Base-by-base conservation (phyloP, 2,329 filamentous ascomycete species). In the Pseudogymnoascus sp. region DNA sequence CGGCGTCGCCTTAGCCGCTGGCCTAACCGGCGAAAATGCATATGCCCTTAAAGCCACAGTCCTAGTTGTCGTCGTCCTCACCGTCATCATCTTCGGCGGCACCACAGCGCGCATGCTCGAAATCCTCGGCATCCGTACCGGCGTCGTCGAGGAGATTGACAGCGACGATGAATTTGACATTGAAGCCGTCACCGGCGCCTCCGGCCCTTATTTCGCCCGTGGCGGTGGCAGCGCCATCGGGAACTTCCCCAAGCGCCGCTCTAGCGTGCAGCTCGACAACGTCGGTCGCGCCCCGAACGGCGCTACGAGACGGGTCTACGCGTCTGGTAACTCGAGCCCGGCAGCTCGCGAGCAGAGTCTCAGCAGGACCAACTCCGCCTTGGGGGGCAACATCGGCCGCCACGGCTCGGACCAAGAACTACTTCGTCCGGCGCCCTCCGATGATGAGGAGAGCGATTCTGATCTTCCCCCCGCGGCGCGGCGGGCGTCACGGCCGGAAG, bases 121-220 rank as follows among this genome's bases (percentile, higher is more conserved):
- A 74, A 99, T 99, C 63, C 79, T 97, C 15, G 90, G 92, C n/a
- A 99, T 99, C 66, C 86, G 91, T 64, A 99, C 93, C 0, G 95
- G 95, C 0, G 93, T 99, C 0, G 90, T 97, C 0, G 95, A 99
- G 71, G 95, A 99, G 74, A 90, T 96, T 50, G 95, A 99, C 74
- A 96, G 91, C 50, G 95, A 99, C 73, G 95, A 99, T 73, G 95
- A 99, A 75, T 99, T 99, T 71, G 95, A 99, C 74, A 99, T 97
- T 66, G 95, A 74, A 65, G 69, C 71, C 19, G 68, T 73, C 23
- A 69, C 72, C 10, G 71, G 70, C 47, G 69, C 67, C 28, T 71
- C 69, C 10, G 88, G 88, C 10, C 86, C 89, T 7, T 96, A 93
- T 71, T 87, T 89, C 69, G 95, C 96, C 74, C 89, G 91, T 68